Evolutionary conservation across 257 asterid genomes (phyloP), one percentile per base, ranked within the genome.

Genomic region (Handroanthus guayacan): DNA sequence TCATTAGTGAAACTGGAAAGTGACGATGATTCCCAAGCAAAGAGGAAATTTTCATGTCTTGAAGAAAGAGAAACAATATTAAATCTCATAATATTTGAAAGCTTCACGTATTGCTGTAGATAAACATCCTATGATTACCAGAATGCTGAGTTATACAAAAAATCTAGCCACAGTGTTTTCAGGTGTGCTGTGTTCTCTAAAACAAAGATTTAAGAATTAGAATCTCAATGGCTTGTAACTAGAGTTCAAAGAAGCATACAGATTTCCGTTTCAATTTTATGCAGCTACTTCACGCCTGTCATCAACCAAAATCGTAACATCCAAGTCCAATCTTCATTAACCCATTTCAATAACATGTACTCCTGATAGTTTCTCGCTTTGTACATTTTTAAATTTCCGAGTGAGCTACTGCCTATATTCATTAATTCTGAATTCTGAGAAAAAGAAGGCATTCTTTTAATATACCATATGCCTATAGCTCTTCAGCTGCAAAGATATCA

Each of bases 1-100:
- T 61, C 34, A 61, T 25, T n/a, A 61, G 43, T 43, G 16, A 56
- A 65, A 78, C 48, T 34, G 54, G 52, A 62, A 50, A 36, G n/a
- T 1, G 1, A 25, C 31, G 31, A 25, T 25, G 31, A 25, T 25
- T 25, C 31, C 31, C 31, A 25, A 25, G 31, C 31, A 25, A 25
- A 25, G 31, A 25, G 31, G 31, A 25, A 25, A 25, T 25, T 25
- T 25, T 25, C 31, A 65, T 37, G 16, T 25, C 36, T 63, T 8
- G 69, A 31, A 62, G n/a, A 18, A 44, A 20, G 5, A 1, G 51
- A 51, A 31, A 36, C 31, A 44, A 2, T 34, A 70, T 25, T 37
- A 14, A 69, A 75, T 45, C 70, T 38, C 44, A 44, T 6, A 9
- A 41, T 45, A 31, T 55, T 31, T 17, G 25, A 44, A 10, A 16